A percentile compares a stretch with the other conserved stretches of the same genome.
Evolutionary conservation across 1,284 basidiomycete genomes (phyloP).

Genomic region (Moniliophthora roreri): DNA sequence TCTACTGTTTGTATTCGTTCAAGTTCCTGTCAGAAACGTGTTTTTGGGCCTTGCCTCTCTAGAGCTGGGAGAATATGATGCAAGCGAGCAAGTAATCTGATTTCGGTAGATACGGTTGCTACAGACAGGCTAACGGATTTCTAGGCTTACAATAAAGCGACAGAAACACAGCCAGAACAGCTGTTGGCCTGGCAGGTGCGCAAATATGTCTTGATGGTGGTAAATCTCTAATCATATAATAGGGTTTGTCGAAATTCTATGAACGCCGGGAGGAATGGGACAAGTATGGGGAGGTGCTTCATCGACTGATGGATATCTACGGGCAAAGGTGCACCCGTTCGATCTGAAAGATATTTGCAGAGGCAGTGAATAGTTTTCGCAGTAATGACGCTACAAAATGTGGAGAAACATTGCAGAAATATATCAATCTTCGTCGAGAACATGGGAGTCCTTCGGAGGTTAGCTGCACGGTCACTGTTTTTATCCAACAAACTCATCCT

Average conservation of each 20-base stretch:
- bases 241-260: slow-evolving; percentile 79
- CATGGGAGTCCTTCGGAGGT: slow-evolving; percentile 66
- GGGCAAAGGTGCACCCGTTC: slow-evolving; percentile 49
- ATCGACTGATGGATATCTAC: slow-evolving; percentile 53
- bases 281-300: slow-evolving; percentile 54
- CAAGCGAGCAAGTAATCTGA: slow-evolving; percentile 80
- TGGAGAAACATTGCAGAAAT: slow-evolving; percentile 76
- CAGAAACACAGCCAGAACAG: slow-evolving; percentile 61
- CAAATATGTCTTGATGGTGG: neutral
- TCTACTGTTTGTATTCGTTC: neutral
- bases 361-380: slow-evolving; percentile 12
- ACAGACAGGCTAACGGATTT: slow-evolving; percentile 10
- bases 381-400: slow-evolving; percentile 81
- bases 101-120: slow-evolving; percentile 2
- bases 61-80: slow-evolving; percentile 67
- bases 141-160: slow-evolving; percentile 78
- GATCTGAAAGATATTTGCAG: neutral
- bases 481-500: slow-evolving; percentile 4
- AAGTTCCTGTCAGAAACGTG: slow-evolving; percentile 57
- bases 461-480: slow-evolving; percentile 13
- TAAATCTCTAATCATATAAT: slow-evolving; percentile 1
- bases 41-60: slow-evolving; percentile 79
- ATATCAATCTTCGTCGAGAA: slow-evolving; percentile 64
- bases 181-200: slow-evolving; percentile 78
- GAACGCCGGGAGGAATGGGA: slow-evolving; percentile 64